Evolutionary conservation across 2,329 filamentous ascomycete genomes (phyloP), one percentile per base, ranked within the genome.

Genomic region (Chaetomiaceae sp.): DNA sequence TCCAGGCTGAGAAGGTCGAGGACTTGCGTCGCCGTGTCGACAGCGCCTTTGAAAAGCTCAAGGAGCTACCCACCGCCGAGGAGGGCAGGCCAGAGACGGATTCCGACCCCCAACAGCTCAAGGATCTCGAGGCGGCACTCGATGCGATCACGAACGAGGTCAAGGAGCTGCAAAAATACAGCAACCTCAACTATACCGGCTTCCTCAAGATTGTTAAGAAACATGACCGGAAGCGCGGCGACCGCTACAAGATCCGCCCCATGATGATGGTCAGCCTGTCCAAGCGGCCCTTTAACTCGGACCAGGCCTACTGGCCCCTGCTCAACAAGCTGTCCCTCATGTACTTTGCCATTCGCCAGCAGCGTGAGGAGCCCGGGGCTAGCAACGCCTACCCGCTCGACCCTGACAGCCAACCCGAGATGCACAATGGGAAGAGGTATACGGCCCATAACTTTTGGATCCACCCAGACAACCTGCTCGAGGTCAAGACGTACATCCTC

Each of bases 171-270:
- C 94, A 96, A 73, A 94, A 89, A 70, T 99, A 94, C 73, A 94
- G 90, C 71, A 88, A 86, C 59, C 86, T 96, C 74, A 99, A 99
- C 74, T 99, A 96, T 71, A 96, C 94, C 5, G 94, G 90, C 43
- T 96, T 97, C 72, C 80, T 96, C 67, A 99, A 99, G 78, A 95
- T 95, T 43, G 90, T 90, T 52, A 99, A 99, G 83, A 99, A 99
- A 75, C 94, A 99, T 72, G 94, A 99, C 72, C 88, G 94, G 61
- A 95, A 92, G 74, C 82, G 92, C 61, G 91, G 91, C 51, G 80
- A 84, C 60, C 80, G 84, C 48, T 97, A 97, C 75, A 89, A 86
- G 68, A 87, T 97, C 61, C 84, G 90, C 21, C 91, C 94, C 25
- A 85, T 97, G 75, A 85, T 97, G 72, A 89, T 96, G 73, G 86